A percentile compares a stretch with the other conserved stretches of the same genome.
These are phyloP conservation scores for Tylopilus felleus DNA, from an alignment of 768 basidiomycete species.

Conservation along the genomic window DNA sequence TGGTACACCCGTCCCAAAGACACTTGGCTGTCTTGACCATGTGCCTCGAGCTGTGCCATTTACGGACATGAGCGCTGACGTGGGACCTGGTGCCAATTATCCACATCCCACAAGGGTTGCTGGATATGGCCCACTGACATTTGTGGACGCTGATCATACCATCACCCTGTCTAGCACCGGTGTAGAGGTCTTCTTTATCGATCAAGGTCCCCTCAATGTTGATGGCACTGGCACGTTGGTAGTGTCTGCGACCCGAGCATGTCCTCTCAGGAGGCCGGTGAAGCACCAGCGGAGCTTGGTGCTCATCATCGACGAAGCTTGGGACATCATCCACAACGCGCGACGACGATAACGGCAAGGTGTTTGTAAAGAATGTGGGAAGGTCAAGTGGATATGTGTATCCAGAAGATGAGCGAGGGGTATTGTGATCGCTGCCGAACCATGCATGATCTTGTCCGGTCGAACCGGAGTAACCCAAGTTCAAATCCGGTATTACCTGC, in stretches of 20 bases:
- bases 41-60: neutral
- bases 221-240: neutral
- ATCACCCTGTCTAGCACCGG: neutral
- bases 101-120: constrained; percentile 5
- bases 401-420: no score
- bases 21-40: neutral
- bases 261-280: neutral
- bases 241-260: neutral
- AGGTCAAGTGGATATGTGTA: no score
- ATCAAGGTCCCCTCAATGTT: neutral
- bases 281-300: neutral
- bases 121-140: constrained; percentile 4
- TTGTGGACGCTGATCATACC: neutral
- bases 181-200: constrained; percentile 2
- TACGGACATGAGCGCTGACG: constrained; percentile 2
- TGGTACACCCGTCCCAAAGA: constrained; percentile 5
- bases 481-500: neutral
- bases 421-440: no score
- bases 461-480: no score
- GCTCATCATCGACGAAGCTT: neutral
- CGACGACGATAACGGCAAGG: neutral
- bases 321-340: no score
- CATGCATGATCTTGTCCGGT: no score
- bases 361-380: neutral
- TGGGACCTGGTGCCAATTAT: neutral